Evolutionary conservation across 768 basidiomycete species (phyloP), one percentile per base, ranked within the genome.

Genomic region (Galerina marginata): DNA sequence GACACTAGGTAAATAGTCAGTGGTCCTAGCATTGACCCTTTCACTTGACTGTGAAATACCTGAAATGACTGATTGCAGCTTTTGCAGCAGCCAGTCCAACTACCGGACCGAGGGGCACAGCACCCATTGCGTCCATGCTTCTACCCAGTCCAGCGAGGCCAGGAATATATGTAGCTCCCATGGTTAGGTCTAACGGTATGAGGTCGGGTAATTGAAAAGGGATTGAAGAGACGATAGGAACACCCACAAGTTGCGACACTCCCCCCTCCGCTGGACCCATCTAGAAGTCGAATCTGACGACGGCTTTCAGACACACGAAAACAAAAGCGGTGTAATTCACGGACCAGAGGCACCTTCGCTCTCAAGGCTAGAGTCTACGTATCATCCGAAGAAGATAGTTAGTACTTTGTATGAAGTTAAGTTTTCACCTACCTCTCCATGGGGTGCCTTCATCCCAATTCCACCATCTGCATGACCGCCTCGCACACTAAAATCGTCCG

Each of bases 391-490:
- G 29, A 33, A 33, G 29, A 33, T 33, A 38, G 14, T 38, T 37
- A 43, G 14, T 15, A 51, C 9, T 11, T 42, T 12, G 36, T 12
- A 2, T 20, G 6, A 38, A 40, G n/a, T 38, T 9, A 29, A 37
- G 26, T 4, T 9, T 16, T 25, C 16, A 23, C 62, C 15, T 62
- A 79, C 78, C 72, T 79, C 78, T 50, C 77, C 78, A 56, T 79
- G 77, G 1, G 71, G 71, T 3, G 78, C 77, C 58, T 78, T 79
- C 59, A 69, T 71, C 20, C 67, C 65, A 52, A 79, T 78, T 11
- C 77, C 77, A 51, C 78, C 78, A 65, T 79, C 78, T 11, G 78
- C 78, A 70, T 79, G 78, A 20, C 78, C 78, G 3, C 78, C 78
- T 56, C 78, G 68, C 12, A 79, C 78, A 63, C 77, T 79, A 54